Base-by-base conservation (phyloP, 2,329 filamentous ascomycete species). In the Monosporascus cannonballus region DNA sequence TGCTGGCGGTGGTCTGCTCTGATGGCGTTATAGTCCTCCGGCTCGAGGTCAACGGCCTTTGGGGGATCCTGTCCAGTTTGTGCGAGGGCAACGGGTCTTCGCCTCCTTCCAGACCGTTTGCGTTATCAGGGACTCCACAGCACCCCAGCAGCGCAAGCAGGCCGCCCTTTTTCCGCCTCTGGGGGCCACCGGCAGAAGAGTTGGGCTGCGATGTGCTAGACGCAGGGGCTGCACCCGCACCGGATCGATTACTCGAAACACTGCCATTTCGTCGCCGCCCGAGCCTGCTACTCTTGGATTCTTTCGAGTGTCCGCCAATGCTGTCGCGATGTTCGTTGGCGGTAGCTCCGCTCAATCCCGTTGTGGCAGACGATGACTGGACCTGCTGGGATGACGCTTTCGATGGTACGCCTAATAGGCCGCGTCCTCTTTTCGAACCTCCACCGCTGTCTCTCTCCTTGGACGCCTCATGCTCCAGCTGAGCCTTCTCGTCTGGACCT, bases 191-290 rank as follows among this genome's bases (percentile, higher is more conserved):
- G 30, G 72, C 69, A 20, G 79, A 77, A 36, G 79, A 80, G 63
- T 72, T 78, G 41, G 77, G 77, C 62, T 78, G 76, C 18, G 78
- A 77, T 54, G 74, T 73, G 56, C 69, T 73, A 36, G 75, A 69
- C 5, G 73, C 75, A 51, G 76, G 76, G 57, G 78, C 77, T 59
- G 76, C 79, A 64, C 75, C 77, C 61, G 74, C 73, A 63, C 76
- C 76, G 57, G 79, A 81, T 65, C 78, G 76, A 71, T 83, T 84
- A 72, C 84, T 89, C 61, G 81, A 83, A 56, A 81, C 78, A 71
- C 85, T 89, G 61, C 83, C 82, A 71, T 87, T 87, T 64, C 83
- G 77, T 63, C 80, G 78, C 59, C 79, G 76, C 56, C 78, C 83
- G 51, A 83, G 71, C 62, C 85, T 82, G 70, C 84, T 88, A 59